Conservation (phyloP, 768 basidiomycete species). For the Rhodotorula kratochvilovae region DNA sequence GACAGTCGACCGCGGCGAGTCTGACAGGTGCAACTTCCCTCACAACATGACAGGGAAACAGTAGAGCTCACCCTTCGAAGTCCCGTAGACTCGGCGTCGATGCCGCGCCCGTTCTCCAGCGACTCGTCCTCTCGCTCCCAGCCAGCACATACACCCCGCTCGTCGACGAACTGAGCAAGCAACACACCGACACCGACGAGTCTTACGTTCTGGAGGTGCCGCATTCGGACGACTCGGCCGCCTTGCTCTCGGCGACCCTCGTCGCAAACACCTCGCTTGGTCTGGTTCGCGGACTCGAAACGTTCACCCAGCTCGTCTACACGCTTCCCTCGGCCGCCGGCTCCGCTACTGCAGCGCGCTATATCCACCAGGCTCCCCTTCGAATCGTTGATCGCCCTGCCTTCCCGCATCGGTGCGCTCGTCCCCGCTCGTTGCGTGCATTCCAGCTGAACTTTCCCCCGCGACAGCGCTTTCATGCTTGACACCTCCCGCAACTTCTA, state of each 20-base stretch:
- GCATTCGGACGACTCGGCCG: not conserved
- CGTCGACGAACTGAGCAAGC: constrained; percentile 50
- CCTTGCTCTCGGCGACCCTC: constrained; percentile 51
- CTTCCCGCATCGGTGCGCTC: constrained; percentile 16
- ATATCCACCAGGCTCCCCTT: constrained; percentile 17
- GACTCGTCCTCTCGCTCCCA: not conserved
- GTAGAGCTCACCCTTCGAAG: too few relatives aligned
- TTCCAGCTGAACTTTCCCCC: not conserved
- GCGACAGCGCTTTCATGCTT: constrained; percentile 65
- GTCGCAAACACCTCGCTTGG: constrained; percentile 62
- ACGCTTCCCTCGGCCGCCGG: not conserved
- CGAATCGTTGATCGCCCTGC: constrained; percentile 16
- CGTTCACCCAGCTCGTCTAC: constrained; percentile 69
- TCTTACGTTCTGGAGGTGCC: constrained; percentile 60
- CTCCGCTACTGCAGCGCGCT: not conserved
- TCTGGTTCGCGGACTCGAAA: constrained; percentile 67
- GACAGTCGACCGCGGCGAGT: not conserved
- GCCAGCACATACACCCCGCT: not conserved
- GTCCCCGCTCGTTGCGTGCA: not conserved
- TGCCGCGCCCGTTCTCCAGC: not conserved
- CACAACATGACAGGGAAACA: too few relatives aligned
- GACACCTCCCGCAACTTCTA: constrained; percentile 75
- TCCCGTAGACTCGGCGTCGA: not conserved
- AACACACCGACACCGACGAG: constrained; percentile 50
- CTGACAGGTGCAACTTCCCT: not conserved